Base-by-base conservation (phyloP, 2,329 filamentous ascomycete genomes). In the Macrophomina phaseolina region DNA sequence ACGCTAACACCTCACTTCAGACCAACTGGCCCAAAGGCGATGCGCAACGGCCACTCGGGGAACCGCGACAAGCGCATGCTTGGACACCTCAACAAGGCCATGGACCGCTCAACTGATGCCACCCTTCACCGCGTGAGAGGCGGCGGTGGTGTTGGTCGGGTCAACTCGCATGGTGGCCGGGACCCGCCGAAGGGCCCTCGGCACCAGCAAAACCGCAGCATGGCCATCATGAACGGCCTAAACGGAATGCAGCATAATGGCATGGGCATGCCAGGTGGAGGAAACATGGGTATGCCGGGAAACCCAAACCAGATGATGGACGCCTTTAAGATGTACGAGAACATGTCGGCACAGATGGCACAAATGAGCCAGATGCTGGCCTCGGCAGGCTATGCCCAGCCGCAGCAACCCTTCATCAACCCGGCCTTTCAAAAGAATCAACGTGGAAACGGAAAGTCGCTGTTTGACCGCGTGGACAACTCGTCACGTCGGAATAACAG, bases 11-110 rank as follows among this genome's bases (percentile, higher is more conserved):
- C 12, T 5, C 49, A 42, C 9, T 46, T 67, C 74, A 97, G 94
- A 75, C 95, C 95, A 9, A 98, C 93, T 62, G 95, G 94, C 66
- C 95, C 95, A 18, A 95, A 94, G 78, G 93, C 94, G 40, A 97
- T 98, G 93, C 91, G 95, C 74, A 92, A 91, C 76, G 87, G 87
- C 63, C 87, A 82, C 72, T 76, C 76, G 64, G 80, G 76, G 64
- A 79, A 73, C 67, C 89, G 92, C 71, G 91, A 91, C 67, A 93
- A 93, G 77, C 89, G 92, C 69, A 89, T 97, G 84, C 84, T 97
- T 66, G 92, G 93, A 60, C 93, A 97, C 72, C 87, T 96, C 75
- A 89, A 90, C 76, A 92, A 92, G 74, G 88, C 89, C 14, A 89
- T 97, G 87, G 92, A 96, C 73, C 89, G 94, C 69, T 84, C 85